Evolutionary conservation across 1,284 basidiomycete genomes (phyloP).

Genomic region (Naganishia sp.): DNA sequence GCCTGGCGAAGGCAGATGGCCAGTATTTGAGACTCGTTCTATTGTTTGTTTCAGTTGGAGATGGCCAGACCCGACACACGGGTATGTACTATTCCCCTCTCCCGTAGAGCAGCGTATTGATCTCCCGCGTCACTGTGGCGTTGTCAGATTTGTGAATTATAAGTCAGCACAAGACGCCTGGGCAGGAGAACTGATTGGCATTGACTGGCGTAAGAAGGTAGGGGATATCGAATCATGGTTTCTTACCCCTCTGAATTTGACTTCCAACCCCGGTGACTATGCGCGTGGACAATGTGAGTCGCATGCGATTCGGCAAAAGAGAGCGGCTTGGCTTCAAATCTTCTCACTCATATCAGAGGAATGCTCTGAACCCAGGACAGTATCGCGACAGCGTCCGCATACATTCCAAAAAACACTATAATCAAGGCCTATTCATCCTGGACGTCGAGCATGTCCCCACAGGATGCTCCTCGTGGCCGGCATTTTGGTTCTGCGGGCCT

Average conservation of each 20-base stretch:
- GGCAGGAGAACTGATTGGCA: slow-evolving; percentile 10
- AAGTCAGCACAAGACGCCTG: slow-evolving; percentile 6
- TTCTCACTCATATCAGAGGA: background rate
- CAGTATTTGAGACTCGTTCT: background rate
- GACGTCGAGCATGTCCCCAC: slow-evolving; percentile 52
- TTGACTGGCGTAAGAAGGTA: slow-evolving; percentile 1
- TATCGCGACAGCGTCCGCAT: slow-evolving; percentile 36
- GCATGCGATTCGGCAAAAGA: no score
- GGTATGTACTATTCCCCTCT: slow-evolving; percentile 1
- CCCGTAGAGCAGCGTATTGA: background rate
- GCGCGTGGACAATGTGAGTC: slow-evolving; percentile 27
- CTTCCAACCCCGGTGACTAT: slow-evolving; percentile 6
- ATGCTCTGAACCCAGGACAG: slow-evolving; percentile 38
- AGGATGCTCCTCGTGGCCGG: slow-evolving; percentile 40
- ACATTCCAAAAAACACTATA: slow-evolving; percentile 56
- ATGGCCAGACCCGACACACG: slow-evolving; percentile 21
- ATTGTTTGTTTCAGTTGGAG: background rate
- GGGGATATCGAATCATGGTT: background rate
- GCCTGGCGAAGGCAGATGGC: background rate
- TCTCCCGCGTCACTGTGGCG: background rate
- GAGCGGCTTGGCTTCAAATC: background rate
- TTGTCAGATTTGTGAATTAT: slow-evolving; percentile 7
- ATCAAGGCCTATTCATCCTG: slow-evolving; percentile 64
- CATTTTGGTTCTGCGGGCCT: slow-evolving; percentile 14
- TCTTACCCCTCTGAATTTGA: no score